phyloP scores from a whole-genome alignment of 345 rosid species.

The Brassica napus region Da-Ae NC_063435.1:28995501-28996000 shows the following conservation, averaged over 20 bases:
- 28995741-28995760: conserved; percentile 87
- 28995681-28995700: conserved; percentile 64
- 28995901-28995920: conserved; percentile 56
- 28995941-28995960: conserved; percentile 45
- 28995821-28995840: conserved; percentile 29
- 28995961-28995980: conserved; percentile 60
- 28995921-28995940: conserved; percentile 51
- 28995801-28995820: conserved; percentile 81
- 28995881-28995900: conserved; percentile 91
- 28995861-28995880: conserved; percentile 18
- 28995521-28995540: background rate
- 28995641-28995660: background rate
- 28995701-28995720: conserved; percentile 94
- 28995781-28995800: conserved; percentile 88
- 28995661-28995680: background rate
- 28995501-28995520: background rate
- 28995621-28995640: conserved; percentile 50
- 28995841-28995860: background rate
- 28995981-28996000: conserved; percentile 91
- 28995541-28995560: conserved; percentile 78
- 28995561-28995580: conserved; percentile 93
- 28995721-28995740: conserved; percentile 84
- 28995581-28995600: conserved; percentile 95
- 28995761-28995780: conserved; percentile 94
- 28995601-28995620: conserved; percentile 92